Evolutionary conservation across 2,329 filamentous ascomycete genomes (phyloP).

Genomic region (Alternaria ethzedia): DNA sequence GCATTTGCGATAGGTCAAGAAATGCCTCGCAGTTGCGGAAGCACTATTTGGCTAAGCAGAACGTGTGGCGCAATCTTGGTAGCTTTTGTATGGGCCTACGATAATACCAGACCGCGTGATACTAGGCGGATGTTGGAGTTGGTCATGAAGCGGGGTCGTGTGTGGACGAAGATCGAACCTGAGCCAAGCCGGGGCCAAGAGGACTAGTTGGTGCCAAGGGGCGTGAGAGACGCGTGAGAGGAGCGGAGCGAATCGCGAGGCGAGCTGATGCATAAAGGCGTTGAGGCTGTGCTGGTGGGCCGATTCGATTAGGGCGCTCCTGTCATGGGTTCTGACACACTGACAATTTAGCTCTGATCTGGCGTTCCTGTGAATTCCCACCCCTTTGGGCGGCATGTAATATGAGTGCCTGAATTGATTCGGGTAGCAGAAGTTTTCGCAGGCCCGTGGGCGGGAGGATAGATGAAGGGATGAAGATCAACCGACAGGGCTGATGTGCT

Average conservation of each 20-base stretch:
- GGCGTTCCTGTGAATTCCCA: constrained; percentile 2
- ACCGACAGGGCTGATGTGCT: constrained; percentile 12
- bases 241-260: constrained; percentile 28
- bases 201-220: constrained; percentile 7
- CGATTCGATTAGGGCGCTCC: constrained; percentile 12
- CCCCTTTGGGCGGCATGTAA: neutral
- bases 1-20: constrained; percentile 13
- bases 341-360: constrained; percentile 7
- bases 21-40: constrained; percentile 10
- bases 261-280: constrained; percentile 36
- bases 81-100: neutral
- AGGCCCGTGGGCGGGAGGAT: constrained; percentile 4
- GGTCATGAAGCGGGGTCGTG: constrained; percentile 8
- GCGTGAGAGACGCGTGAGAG: constrained; percentile 14
- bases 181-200: constrained; percentile 23
- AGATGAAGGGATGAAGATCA: constrained; percentile 11
- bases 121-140: constrained; percentile 5
- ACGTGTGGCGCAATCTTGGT: constrained; percentile 4
- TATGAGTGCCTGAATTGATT: constrained; percentile 13
- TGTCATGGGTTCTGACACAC: constrained; percentile 21
- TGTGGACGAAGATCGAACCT: neutral
- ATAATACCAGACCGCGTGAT: neutral
- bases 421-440: neutral
- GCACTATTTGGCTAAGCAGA: constrained; percentile 11
- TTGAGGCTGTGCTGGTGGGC: constrained; percentile 39